phyloP scores from a whole-genome alignment of 2,329 filamentous ascomycete species.

The Cladosporium sp. region DNA sequence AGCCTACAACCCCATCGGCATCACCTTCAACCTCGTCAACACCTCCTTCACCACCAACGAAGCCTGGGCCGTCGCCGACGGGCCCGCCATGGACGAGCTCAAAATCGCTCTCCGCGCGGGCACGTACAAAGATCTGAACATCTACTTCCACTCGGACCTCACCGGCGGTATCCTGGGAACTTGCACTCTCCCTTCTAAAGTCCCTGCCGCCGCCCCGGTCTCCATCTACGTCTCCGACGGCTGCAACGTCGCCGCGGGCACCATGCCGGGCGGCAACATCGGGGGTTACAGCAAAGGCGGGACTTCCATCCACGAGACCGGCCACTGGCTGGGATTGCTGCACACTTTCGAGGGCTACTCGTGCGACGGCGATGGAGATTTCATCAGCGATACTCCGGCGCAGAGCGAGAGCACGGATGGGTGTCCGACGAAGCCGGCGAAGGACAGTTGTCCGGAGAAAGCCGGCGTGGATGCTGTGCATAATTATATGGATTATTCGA shows the following conservation, averaged over 20 bases:
- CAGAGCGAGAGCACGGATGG: conserved; percentile 54
- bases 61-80: conserved; percentile 54
- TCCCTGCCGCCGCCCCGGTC: conserved; percentile 37
- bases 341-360: conserved; percentile 51
- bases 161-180: conserved; percentile 53
- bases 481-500: conserved; percentile 64
- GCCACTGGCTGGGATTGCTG: conserved; percentile 52
- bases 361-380: conserved; percentile 49
- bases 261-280: conserved; percentile 56
- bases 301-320: conserved; percentile 52
- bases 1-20: conserved; percentile 53
- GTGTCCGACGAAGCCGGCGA: conserved; percentile 52
- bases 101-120: conserved; percentile 57
- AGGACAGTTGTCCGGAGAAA: conserved; percentile 54
- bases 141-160: conserved; percentile 62
- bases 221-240: conserved; percentile 54
- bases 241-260: conserved; percentile 59
- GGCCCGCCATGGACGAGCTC: conserved; percentile 52
- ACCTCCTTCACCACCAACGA: conserved; percentile 56
- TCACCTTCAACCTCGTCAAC: conserved; percentile 54
- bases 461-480: conserved; percentile 55
- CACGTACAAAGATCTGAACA: conserved; percentile 57
- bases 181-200: conserved; percentile 52
- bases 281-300: conserved; percentile 53
- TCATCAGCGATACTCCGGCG: conserved; percentile 47